Conservation (phyloP, 148 eudicot genomes). For the Salicornia ramosissima region DNA sequence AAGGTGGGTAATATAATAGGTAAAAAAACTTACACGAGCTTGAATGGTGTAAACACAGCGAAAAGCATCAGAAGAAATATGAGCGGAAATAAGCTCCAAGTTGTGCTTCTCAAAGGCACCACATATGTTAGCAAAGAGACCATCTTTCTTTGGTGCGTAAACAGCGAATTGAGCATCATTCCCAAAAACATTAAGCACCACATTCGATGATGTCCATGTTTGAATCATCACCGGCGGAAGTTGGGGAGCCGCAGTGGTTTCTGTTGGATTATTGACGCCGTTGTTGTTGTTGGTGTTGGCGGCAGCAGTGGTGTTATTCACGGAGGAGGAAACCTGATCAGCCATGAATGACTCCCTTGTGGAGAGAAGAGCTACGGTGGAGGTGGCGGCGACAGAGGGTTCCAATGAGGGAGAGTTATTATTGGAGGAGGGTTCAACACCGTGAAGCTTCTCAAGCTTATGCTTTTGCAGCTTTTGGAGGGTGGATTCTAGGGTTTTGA, state of each 20-base stretch:
- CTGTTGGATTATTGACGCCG: not conserved
- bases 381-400: conserved; percentile 11
- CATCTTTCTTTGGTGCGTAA: conserved; percentile 40
- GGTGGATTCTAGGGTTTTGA: conserved; percentile 43
- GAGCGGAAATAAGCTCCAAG: conserved; percentile 40
- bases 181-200: conserved; percentile 56
- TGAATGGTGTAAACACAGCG: conserved; percentile 50
- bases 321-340: conserved; percentile 52
- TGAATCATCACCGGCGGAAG: conserved; percentile 38
- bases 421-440: not conserved
- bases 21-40: conserved; percentile 65
- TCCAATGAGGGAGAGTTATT: conserved; percentile 9
- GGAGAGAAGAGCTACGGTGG: conserved; percentile 18
- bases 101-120: conserved; percentile 56
- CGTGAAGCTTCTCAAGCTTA: conserved; percentile 48
- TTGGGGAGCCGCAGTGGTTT: conserved; percentile 17
- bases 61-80: conserved; percentile 38
- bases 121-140: conserved; percentile 44
- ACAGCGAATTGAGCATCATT: conserved; percentile 50
- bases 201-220: conserved; percentile 62
- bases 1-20: not conserved
- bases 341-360: conserved; percentile 59
- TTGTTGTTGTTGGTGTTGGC: conserved; percentile 1
- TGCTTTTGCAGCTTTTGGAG: conserved; percentile 48
- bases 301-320: no score